Evolutionary conservation across 2,329 filamentous ascomycete genomes (phyloP), one percentile per base, ranked within the genome.

Genomic region (Beauveria bassiana): DNA sequence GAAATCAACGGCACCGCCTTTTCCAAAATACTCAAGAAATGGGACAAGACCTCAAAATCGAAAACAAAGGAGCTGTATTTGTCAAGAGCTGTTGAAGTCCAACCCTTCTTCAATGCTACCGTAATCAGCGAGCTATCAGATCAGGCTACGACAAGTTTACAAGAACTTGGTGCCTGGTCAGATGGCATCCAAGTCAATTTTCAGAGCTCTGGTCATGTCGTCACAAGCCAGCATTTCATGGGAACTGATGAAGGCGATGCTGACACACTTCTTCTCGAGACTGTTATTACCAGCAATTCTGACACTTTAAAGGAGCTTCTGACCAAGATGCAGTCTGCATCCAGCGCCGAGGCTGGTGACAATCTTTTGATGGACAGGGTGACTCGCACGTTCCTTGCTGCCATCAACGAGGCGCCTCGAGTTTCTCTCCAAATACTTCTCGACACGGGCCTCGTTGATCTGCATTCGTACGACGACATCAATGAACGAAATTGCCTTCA

Each of bases 41-140:
- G 95, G 95, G 95, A 99, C 77, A 99, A 99, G 83, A 97, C 93
- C 1, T 97, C 93, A 67, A 99, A 98, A 82, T 98, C 93, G 57
- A 93, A 93, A 74, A 97, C 95, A 63, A 99, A 99, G 75, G 95
- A 98, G 77, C 84, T 98, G 46, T 99, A 98, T 72, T 86, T 99
- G 42, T 96, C 96, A 10, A 85, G 95, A 63, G 95, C 95, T 9
- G 93, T 99, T 65, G 95, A 99, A 74, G 93, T 98, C 8, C 95
- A 98, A 70, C 95, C 95, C 7, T 98, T 96, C 74, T 99, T 98
- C 82, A 98, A 99, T 74, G 88, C 93, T 51, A 91, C 96, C 66
- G 92, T 98, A 68, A 96, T 99, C 70, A 96, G 93, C 74, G 93
- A 96, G 70, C 83, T 99, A 12, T 97, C 95, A 5, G 95, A 99